A percentile compares a stretch with the other conserved stretches of the same genome.
Conservation (phyloP, 306 rosid genomes). For the Spatholobus suberectus region DNA sequence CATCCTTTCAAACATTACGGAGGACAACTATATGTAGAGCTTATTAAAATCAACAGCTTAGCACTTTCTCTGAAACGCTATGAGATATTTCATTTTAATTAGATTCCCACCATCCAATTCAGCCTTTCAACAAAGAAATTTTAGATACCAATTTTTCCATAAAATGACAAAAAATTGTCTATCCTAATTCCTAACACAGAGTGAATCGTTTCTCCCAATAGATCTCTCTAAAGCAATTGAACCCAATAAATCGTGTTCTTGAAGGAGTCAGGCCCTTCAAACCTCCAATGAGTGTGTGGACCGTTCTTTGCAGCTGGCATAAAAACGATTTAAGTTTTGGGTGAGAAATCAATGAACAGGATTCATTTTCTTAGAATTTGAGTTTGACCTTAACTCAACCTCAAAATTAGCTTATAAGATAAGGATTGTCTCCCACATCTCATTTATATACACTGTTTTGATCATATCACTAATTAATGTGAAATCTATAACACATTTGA, state of each 20-base stretch:
- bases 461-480: too few relatives aligned
- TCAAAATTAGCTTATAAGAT: too few relatives aligned
- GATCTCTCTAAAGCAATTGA: slow-evolving; percentile 15
- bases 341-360: not conserved
- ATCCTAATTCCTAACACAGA: not conserved
- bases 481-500: too few relatives aligned
- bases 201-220: not conserved
- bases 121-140: not conserved
- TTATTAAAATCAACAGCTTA: not conserved
- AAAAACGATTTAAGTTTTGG: not conserved
- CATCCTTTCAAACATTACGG: slow-evolving; percentile 35
- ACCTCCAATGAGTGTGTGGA: not conserved
- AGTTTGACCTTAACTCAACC: too few relatives aligned
- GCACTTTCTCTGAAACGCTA: slow-evolving; percentile 3
- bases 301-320: not conserved
- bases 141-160: not conserved
- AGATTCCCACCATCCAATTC: not conserved
- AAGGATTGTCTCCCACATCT: too few relatives aligned
- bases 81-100: slow-evolving; percentile 11
- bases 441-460: too few relatives aligned
- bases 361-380: too few relatives aligned
- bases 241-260: not conserved
- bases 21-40: not conserved
- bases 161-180: not conserved
- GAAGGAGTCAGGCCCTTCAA: slow-evolving; percentile 1